Conservation (phyloP, 495 filamentous ascomycete genomes). For the Tuber calosporum region DNA sequence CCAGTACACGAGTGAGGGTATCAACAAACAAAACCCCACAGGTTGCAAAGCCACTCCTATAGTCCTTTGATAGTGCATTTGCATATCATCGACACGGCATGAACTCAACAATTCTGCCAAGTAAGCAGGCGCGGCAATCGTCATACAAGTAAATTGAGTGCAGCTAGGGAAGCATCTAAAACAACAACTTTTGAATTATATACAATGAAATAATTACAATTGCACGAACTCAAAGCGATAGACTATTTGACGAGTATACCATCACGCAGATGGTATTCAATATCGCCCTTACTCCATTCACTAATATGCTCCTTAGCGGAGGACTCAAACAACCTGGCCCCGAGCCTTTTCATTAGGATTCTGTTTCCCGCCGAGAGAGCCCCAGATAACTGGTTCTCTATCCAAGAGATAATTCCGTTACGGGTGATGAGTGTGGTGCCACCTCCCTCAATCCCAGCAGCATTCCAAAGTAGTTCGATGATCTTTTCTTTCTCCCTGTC, state of each 20-base stretch:
- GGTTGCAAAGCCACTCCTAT: no score
- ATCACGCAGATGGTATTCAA: constrained; percentile 19
- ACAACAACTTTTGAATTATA: constrained; percentile 11
- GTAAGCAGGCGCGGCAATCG: no score
- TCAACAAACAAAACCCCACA: no score
- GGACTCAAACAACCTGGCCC: constrained; percentile 54
- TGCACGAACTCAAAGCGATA: neutral
- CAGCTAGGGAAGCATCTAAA: neutral
- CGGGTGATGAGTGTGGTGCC: constrained; percentile 81
- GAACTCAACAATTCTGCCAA: neutral
- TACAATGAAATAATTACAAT: neutral
- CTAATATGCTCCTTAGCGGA: constrained; percentile 31
- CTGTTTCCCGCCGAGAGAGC: constrained; percentile 45
- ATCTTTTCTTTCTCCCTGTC: constrained; percentile 58
- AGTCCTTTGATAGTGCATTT: neutral
- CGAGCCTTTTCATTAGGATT: constrained; percentile 53
- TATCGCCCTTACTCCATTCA: constrained; percentile 38
- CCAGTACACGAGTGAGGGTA: no score
- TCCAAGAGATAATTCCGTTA: constrained; percentile 74
- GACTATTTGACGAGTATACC: constrained; percentile 24
- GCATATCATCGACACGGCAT: neutral
- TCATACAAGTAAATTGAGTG: no score
- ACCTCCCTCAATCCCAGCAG: constrained; percentile 64
- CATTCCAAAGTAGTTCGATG: constrained; percentile 64
- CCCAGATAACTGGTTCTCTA: constrained; percentile 53